Base-by-base conservation (phyloP, 495 filamentous ascomycete genomes). In the Symbiotaphrina buchneri region DNA sequence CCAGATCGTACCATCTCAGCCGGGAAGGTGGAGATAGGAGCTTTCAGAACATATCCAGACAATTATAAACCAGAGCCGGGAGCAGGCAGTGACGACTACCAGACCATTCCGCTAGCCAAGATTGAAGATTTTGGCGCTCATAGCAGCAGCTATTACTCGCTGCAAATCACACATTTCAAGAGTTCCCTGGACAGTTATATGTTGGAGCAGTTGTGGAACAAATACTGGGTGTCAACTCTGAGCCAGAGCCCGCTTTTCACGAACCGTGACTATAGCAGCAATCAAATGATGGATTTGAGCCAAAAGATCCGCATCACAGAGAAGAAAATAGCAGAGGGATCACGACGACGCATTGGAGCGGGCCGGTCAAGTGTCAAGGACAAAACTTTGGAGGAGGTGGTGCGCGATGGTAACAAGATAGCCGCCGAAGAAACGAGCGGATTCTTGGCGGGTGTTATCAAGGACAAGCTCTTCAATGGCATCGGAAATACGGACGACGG, bases 151-250 rank as follows among this genome's bases (percentile, higher is more conserved):
- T 99, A 99, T 51, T 99, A 99, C 48, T 52, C 71, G 0, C 69
- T 99, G 4, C 78, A 87, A 31, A 77, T 95, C 6, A 77, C 78
- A 19, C 78, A 87, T 54, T 99, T 81, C 59, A 92, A 92, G 59
- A 81, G 73, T 33, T 73, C 74, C 3, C 71, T 99, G 19, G 90
- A 99, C 47, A 61, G 68, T 1, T 69, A 78, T 38, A 58, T 95
- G 18, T 57, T 99, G 4, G 81, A 84, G 39, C 61, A 79, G 26
- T 60, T 99, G 31, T 99, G 90, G 90, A 94, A 92, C 51, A 99
- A 99, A 48, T 99, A 99, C 55, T 99, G 90, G 90, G 85, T 95
- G 16, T 72, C 82, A 35, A 99, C 90, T 16, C 65, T 99, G n/a
- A 84, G 79, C n/a, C 79, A 92, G 46, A 84, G 68, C 40, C 85